phyloP scores from a whole-genome alignment of 129 eudicot genomes.

The Solidago caesia region DNA sequence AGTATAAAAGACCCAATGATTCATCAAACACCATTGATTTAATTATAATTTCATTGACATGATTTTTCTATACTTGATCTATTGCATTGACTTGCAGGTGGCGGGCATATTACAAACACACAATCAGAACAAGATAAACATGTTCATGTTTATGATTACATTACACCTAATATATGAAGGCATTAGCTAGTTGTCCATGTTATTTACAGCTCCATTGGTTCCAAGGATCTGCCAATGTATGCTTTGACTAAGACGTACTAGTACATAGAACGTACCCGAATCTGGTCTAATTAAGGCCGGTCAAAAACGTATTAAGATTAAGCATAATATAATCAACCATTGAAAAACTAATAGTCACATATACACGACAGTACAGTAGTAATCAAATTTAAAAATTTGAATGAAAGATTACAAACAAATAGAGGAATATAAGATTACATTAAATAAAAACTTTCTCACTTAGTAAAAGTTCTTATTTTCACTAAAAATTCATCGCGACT shows the following conservation, averaged over 20 bases:
- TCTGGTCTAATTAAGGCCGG: neutral
- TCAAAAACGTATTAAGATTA: constrained; percentile 6
- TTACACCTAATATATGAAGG: constrained; percentile 1
- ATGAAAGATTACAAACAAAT: constrained; percentile 14
- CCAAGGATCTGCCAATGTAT: constrained; percentile 9
- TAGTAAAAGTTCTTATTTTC: neutral
- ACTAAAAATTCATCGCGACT: neutral
- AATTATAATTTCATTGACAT: no score
- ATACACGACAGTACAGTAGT: neutral
- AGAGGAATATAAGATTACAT: constrained; percentile 2
- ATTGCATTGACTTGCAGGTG: constrained; percentile 7
- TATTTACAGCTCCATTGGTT: constrained; percentile 16
- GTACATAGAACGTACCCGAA: neutral
- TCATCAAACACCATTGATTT: no score
- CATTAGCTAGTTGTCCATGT: constrained; percentile 30
- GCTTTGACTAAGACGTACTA: neutral
- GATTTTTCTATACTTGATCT: neutral
- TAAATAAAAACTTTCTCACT: neutral
- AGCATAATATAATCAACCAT: neutral
- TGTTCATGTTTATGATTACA: constrained; percentile 15
- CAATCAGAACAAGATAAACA: constrained; percentile 22
- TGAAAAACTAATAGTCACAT: neutral
- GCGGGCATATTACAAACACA: constrained; percentile 18
- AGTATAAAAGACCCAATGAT: no score
- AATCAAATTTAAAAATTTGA: neutral